These are phyloP conservation scores for Pezicula neosporulosa DNA, from an alignment of 2,329 filamentous ascomycete species.

Conservation along the genomic window DNA sequence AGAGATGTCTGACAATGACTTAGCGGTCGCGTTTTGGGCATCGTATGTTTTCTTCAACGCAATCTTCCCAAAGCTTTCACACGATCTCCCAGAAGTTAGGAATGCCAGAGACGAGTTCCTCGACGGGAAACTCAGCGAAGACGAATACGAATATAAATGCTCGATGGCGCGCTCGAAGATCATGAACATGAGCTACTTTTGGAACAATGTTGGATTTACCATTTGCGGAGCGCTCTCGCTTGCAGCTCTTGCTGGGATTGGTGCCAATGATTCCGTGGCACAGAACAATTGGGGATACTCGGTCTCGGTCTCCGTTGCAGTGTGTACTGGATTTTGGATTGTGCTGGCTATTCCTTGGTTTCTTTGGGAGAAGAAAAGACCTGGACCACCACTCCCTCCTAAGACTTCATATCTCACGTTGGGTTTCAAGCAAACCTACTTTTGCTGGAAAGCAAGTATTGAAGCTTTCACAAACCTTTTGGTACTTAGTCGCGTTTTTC, in stretches of 20 bases:
- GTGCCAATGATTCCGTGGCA: slow-evolving; percentile 18
- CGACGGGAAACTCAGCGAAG: slow-evolving; percentile 19
- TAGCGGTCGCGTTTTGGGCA: slow-evolving; percentile 27
- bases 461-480: slow-evolving; percentile 26
- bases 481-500: slow-evolving; percentile 26
- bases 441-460: slow-evolving; percentile 23
- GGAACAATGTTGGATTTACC: slow-evolving; percentile 27
- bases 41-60: slow-evolving; percentile 30
- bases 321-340: slow-evolving; percentile 28
- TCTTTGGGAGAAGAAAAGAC: slow-evolving; percentile 27
- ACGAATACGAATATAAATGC: slow-evolving; percentile 20
- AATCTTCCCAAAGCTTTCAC: slow-evolving; percentile 26
- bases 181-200: slow-evolving; percentile 28
- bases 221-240: slow-evolving; percentile 23
- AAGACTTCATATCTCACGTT: slow-evolving; percentile 22
- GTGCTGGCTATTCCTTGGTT: slow-evolving; percentile 28
- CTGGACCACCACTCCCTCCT: slow-evolving; percentile 24
- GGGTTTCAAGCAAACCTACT: slow-evolving; percentile 26
- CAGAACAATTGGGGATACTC: slow-evolving; percentile 29
- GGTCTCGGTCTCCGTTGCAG: slow-evolving; percentile 25
- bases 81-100: slow-evolving; percentile 25
- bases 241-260: slow-evolving; percentile 21
- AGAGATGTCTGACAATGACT: neutral
- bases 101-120: slow-evolving; percentile 17
- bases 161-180: slow-evolving; percentile 27